These are phyloP conservation scores for Nicotiana otophora DNA, from an alignment of 257 asterid genomes.

Conservation along the genomic window DNA sequence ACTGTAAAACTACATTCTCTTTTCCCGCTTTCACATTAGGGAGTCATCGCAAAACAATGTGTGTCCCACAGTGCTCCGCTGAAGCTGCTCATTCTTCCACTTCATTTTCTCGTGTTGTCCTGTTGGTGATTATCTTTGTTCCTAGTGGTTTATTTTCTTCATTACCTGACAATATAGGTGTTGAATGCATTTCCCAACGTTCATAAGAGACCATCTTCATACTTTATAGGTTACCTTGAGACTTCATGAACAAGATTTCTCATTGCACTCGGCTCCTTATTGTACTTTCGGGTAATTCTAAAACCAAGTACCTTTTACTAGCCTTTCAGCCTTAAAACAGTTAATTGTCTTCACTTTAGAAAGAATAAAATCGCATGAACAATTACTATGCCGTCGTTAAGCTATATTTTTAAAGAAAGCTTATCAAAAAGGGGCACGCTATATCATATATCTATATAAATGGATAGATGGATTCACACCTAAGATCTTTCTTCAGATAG, in stretches of 20 bases:
- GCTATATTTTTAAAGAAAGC: neutral
- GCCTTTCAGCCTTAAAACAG: neutral
- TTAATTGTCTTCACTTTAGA: neutral
- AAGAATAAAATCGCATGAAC: neutral
- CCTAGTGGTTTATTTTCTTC: neutral
- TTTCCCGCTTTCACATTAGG: neutral
- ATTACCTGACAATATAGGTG: neutral
- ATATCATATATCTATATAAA: neutral
- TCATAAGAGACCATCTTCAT: neutral
- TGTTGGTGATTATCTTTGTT: neutral
- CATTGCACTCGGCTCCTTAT: neutral
- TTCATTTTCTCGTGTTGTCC: neutral
- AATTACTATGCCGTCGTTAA: neutral
- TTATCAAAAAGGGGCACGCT: neutral
- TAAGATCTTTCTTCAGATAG: neutral
- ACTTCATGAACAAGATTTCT: neutral
- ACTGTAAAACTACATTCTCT: neutral
- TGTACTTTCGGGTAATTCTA: neutral
- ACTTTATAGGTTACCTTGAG: neutral
- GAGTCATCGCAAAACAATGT: neutral
- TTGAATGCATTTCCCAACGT: neutral
- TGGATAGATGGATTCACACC: neutral
- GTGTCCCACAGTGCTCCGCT: neutral
- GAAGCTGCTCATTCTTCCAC: neutral
- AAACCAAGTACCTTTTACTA: neutral